Percentiles rank a stretch among this genome's conserved stretches.
Conservation (phyloP, 805 yeast species). For the Yarrowia yakushimensis region DNA sequence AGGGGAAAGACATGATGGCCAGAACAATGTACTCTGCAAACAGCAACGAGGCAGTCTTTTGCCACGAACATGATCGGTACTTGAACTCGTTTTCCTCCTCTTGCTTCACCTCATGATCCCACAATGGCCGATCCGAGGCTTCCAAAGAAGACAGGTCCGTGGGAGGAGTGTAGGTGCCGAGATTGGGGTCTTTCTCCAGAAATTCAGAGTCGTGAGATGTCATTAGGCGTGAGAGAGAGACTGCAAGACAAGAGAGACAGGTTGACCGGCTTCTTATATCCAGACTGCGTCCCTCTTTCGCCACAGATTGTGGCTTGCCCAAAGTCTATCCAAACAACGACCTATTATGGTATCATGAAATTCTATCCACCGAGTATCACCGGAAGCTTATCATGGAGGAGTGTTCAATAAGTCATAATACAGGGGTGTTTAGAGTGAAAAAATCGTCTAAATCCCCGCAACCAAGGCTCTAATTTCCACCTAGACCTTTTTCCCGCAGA, state of each 20-base stretch:
- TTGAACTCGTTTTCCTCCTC: constrained; percentile 39
- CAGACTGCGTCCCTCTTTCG: neutral
- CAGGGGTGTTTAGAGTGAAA: too few species aligned
- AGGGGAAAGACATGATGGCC: constrained; percentile 64
- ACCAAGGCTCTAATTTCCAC: too few species aligned
- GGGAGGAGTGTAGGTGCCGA: neutral
- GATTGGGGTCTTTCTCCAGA: constrained; percentile 11
- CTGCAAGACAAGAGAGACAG: neutral
- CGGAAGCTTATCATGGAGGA: neutral
- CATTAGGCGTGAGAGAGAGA: neutral
- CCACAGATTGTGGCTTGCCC: constrained; percentile 13
- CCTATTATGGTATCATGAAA: constrained; percentile 7
- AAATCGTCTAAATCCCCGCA: too few species aligned
- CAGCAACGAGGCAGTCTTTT: constrained; percentile 55
- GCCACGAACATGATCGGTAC: constrained; percentile 55
- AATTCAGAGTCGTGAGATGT: neutral
- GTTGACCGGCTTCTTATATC: neutral
- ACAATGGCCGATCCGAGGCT: constrained; percentile 10
- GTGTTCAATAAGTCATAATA: too few species aligned
- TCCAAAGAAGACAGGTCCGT: constrained; percentile 3
- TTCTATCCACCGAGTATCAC: neutral
- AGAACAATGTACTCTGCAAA: constrained; percentile 59
- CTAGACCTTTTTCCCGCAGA: too few species aligned
- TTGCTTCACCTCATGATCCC: constrained; percentile 27
- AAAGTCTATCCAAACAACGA: neutral